Base-by-base conservation (phyloP, 768 basidiomycete genomes). In the Xanthoconium purpureum region DNA sequence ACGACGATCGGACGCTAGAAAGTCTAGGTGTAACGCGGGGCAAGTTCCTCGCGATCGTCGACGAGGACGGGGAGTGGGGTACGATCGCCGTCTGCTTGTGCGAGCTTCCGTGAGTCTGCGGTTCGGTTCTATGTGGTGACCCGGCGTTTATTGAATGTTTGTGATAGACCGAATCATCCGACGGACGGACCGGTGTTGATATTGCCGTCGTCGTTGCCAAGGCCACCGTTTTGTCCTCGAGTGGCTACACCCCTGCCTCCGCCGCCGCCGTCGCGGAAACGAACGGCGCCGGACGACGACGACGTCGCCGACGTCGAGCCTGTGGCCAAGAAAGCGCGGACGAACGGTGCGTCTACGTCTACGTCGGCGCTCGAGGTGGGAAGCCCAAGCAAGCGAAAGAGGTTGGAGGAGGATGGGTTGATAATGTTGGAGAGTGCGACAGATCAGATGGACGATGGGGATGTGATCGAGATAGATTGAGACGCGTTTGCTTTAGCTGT, bases 1-100 rank as follows among this genome's bases (percentile, higher is more conserved):
- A 98, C 64, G 68, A 82, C 57, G 87, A 82, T 3, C 80, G 88
- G 58, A 93, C 91, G 46, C 69, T 99, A 61, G 89, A 84, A 60
- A 90, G 91, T 61, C 66, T 98, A 52, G 88, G 83, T 46, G 84
- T 96, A 33, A 83, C 80, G 0, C 74, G 87, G 52, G 94, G 95
- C 40, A 94, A 87, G 74, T 96, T 97, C 74, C 66, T 98, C 66
- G 84, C 85, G 6, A 88, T 98, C 35, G 86, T 86, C 5, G 94
- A 98, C 69, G 94, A 97, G 64, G 91, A 95, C 32, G 89, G 83
- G 6, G 85, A 84, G 55, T 80, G 77, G 71, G 83, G 78, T 11
- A 91, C 88, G 2, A 81, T 96, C 30, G 79, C 84, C 8, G 77
- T 95, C 17, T 88, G 81, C 1, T 66, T 96, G 40, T 81, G 84